These are phyloP conservation scores for Terana coerulea DNA, from an alignment of 768 basidiomycete genomes.

Conservation along the genomic window DNA sequence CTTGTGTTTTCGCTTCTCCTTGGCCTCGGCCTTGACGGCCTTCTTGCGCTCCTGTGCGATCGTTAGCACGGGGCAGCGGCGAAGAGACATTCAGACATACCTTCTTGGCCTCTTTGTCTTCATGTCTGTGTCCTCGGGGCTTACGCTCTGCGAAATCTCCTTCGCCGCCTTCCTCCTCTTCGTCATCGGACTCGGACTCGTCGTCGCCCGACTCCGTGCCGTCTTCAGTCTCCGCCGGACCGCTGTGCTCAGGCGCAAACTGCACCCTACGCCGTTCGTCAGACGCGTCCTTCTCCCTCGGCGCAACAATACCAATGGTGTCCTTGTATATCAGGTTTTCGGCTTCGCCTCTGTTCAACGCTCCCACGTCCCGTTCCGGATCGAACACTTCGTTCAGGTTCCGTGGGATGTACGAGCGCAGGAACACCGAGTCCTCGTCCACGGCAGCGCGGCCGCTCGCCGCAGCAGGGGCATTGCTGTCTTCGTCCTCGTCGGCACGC, in stretches of 20 bases:
- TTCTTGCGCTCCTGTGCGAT: conserved; percentile 81
- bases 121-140: conserved; percentile 86
- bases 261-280: conserved; percentile 9
- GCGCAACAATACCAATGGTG: conserved; percentile 73
- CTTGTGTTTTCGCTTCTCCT: conserved; percentile 87
- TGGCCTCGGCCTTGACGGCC: conserved; percentile 78
- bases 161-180: conserved; percentile 32
- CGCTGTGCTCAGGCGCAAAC: conserved; percentile 16
- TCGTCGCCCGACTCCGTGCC: conserved; percentile 25
- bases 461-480: conserved; percentile 17
- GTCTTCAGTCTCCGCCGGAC: conserved; percentile 1
- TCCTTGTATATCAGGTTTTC: conserved; percentile 80
- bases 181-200: conserved; percentile 32
- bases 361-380: conserved; percentile 88
- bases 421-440: conserved; percentile 87
- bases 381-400: conserved; percentile 91
- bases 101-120: conserved; percentile 90
- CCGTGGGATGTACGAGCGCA: conserved; percentile 89
- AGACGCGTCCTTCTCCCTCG: conserved; percentile 17
- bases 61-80: conserved; percentile 6
- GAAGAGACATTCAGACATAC: conserved; percentile 32
- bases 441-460: conserved; percentile 28
- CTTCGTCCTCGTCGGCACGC: conserved; percentile 12
- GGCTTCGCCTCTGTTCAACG: conserved; percentile 66
- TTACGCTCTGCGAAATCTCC: conserved; percentile 42